Percentiles rank a stretch among this genome's conserved stretches.
phyloP scores from a whole-genome alignment of 2,329 filamentous ascomycete species.

The Corinectria fuckeliana region DNA sequence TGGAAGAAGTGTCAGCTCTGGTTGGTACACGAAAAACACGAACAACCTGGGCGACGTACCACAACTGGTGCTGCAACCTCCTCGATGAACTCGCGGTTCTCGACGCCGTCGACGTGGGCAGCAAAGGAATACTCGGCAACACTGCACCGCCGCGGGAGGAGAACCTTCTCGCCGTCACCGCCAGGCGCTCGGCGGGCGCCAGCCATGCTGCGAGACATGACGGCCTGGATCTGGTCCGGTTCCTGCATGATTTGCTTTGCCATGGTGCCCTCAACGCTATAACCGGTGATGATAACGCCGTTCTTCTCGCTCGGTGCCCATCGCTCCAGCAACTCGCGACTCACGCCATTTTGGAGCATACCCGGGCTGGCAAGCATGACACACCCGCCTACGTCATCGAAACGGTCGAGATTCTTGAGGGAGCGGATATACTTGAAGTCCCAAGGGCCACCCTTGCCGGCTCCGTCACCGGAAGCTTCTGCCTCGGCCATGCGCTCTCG shows the following conservation, averaged over 20 bases:
- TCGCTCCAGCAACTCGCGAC: constrained; percentile 87
- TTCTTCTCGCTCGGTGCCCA: constrained; percentile 98
- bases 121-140: constrained; percentile 96
- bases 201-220: constrained; percentile 79
- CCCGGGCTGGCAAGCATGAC: constrained; percentile 97
- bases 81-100: constrained; percentile 97
- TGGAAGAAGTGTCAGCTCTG: constrained; percentile 18
- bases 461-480: constrained; percentile 77
- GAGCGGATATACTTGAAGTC: constrained; percentile 95
- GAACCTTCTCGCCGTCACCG: constrained; percentile 80
- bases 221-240: constrained; percentile 90
- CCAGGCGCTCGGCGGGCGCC: constrained; percentile 67
- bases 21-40: background rate
- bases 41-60: constrained; percentile 61
- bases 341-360: constrained; percentile 98
- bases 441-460: constrained; percentile 86
- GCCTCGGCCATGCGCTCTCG: constrained; percentile 90
- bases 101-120: constrained; percentile 93
- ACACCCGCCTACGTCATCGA: constrained; percentile 93
- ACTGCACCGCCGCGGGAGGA: constrained; percentile 91
- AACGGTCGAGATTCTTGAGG: constrained; percentile 90
- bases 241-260: constrained; percentile 94
- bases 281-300: constrained; percentile 97
- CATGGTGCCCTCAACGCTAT: constrained; percentile 98
- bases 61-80: constrained; percentile 92